Conservation (phyloP, 352 stramenopile species). For the Globisporangium nagaii region DNA sequence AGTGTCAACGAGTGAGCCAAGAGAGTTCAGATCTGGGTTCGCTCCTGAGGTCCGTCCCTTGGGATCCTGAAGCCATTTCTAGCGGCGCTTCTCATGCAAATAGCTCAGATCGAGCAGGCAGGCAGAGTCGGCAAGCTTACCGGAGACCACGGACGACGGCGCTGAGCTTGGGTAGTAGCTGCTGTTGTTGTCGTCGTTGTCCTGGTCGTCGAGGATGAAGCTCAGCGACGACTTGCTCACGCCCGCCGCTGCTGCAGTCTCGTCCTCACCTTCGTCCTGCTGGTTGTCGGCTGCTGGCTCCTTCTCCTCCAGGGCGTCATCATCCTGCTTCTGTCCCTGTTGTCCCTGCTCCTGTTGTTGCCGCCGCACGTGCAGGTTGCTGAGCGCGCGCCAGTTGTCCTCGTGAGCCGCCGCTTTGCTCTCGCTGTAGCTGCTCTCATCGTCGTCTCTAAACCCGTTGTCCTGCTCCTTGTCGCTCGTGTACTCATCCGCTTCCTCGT, state of each 20-base stretch:
- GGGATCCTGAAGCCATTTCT: conserved; percentile 4
- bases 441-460: background rate
- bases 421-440: background rate
- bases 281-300: no score
- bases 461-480: background rate
- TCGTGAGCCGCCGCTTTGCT: conserved; percentile 10
- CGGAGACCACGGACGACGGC: conserved; percentile 15
- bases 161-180: conserved; percentile 11
- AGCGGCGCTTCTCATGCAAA: no score
- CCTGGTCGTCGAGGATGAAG: conserved; percentile 66
- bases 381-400: conserved; percentile 36
- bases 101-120: no score
- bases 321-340: conserved; percentile 4
- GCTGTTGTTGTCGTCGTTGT: conserved; percentile 10
- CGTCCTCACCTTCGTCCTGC: conserved; percentile 3
- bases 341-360: conserved; percentile 9
- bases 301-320: no score
- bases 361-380: conserved; percentile 26
- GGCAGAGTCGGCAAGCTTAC: no score
- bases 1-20: background rate
- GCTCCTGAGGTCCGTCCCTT: background rate
- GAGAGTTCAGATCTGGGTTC: conserved; percentile 9
- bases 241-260: conserved; percentile 11
- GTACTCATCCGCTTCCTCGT: background rate
- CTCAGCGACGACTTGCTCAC: conserved; percentile 63